Evolutionary conservation across 2,329 filamentous ascomycete species (phyloP), one percentile per base, ranked within the genome.

Genomic region (Aspergillus floridensis): DNA sequence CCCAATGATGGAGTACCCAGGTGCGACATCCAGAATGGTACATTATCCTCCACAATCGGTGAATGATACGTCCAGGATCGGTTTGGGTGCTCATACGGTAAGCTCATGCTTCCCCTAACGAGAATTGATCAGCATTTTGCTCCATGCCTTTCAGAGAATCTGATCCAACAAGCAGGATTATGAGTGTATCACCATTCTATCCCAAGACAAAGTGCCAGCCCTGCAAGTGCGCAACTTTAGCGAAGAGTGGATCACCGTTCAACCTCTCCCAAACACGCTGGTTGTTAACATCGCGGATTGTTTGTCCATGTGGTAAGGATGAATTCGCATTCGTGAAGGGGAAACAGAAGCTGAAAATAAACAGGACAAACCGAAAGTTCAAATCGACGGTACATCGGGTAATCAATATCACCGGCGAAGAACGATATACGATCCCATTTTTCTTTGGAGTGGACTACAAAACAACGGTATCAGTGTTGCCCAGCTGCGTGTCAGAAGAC

Each of bases 401-500:
- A 1, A 76, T 76, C 48, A 79, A 79, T 60, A 56, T 72, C 7
- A 74, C 73, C 1, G 75, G 72, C 0, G 50, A 71, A 47, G 75
- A 79, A 61, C 65, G 77, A 0, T 77, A 77, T 57, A 74, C 70
- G 4, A 74, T 78, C 24, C 75, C 76, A 0, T 76, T 79, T 47
- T 79, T 79, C 65, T 78, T 76, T 59, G 70, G 70, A 0, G 73
- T 77, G 0, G 76, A 79, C 57, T 77, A 78, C 21, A 72, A 78
- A 58, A 61, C 65, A 0, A 70, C 77, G 63, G 63, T 72, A 65
- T 57, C 59, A 2, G 67, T 67, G 5, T 16, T 70, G 12, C 60
- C 64, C 6, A 65, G 53, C 16, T 64, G 63, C 49, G 59, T 62
- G 4, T 63, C 65, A 3, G 49, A 51, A 5, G 61, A 64, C 3